Evolutionary conservation across 2,329 filamentous ascomycete genomes (phyloP).

Genomic region (Neocucurbitaria cava): DNA sequence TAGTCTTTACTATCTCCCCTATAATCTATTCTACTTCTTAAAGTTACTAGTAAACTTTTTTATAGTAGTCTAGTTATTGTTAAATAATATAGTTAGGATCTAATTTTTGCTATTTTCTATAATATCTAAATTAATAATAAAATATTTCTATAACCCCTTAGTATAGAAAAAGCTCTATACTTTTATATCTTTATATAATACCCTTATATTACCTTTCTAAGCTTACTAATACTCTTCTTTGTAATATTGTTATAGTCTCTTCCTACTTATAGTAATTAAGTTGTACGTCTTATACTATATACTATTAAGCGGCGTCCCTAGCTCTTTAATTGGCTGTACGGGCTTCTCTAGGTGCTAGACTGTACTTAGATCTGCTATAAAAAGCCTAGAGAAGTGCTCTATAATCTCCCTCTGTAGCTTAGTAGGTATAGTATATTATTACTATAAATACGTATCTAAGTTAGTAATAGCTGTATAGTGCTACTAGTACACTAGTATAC

Average conservation of each 20-base stretch:
- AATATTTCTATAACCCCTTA: slow-evolving; percentile 6
- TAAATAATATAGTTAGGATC: neutral
- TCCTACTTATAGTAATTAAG: neutral
- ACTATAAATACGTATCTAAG: neutral
- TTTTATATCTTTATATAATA: slow-evolving; percentile 6
- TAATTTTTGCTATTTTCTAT: slow-evolving; percentile 2
- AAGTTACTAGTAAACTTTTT: neutral
- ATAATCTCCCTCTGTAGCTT: neutral
- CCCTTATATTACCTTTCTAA: neutral
- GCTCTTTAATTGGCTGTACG: neutral
- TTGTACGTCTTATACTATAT: neutral
- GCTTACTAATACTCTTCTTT: neutral
- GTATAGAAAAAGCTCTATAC: slow-evolving; percentile 9
- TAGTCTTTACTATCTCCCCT: slow-evolving; percentile 5
- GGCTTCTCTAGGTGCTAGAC: slow-evolving; percentile 4
- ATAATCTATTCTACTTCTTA: neutral
- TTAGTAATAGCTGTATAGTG: neutral
- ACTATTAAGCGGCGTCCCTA: neutral
- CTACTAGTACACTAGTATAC: neutral
- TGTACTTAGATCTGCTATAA: neutral
- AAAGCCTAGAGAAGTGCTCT: neutral
- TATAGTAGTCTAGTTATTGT: neutral
- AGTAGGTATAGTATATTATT: neutral
- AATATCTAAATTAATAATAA: slow-evolving; percentile 9
- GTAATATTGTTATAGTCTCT: neutral